phyloP scores from a whole-genome alignment of 2,329 filamentous ascomycete genomes.

The Didymella keratinophila region DNA sequence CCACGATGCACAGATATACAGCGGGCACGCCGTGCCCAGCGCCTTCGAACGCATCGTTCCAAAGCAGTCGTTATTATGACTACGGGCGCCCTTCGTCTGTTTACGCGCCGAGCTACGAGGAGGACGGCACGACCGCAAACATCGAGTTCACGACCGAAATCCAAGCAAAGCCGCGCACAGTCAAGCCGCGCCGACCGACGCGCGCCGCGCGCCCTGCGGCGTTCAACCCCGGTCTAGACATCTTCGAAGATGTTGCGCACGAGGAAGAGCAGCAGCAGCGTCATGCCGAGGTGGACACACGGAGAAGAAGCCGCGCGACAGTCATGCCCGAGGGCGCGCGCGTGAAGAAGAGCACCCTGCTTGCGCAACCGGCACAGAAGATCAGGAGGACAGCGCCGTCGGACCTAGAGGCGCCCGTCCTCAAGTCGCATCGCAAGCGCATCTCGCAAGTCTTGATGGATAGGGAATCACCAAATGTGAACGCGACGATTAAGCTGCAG shows the following conservation, averaged over 20 bases:
- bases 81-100: conserved; percentile 35
- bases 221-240: conserved; percentile 47
- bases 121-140: conserved; percentile 48
- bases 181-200: conserved; percentile 46
- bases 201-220: conserved; percentile 39
- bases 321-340: conserved; percentile 32
- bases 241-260: conserved; percentile 50
- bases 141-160: conserved; percentile 51
- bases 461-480: conserved; percentile 31
- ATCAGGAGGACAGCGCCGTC: conserved; percentile 36
- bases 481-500: conserved; percentile 43
- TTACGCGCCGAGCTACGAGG: conserved; percentile 45
- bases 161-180: conserved; percentile 37
- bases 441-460: conserved; percentile 47
- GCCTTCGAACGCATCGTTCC: conserved; percentile 35
- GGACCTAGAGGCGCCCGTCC: conserved; percentile 31
- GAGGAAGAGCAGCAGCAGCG: conserved; percentile 42
- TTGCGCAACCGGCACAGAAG: conserved; percentile 50
- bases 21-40: conserved; percentile 50
- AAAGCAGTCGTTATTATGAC: conserved; percentile 37
- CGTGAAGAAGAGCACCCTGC: conserved; percentile 41
- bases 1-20: conserved; percentile 46
- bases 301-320: conserved; percentile 40
- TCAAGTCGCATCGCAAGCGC: conserved; percentile 45
- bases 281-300: conserved; percentile 29